phyloP scores from a whole-genome alignment of 2,329 filamentous ascomycete species.

The Rugonectria rugulosa region DNA sequence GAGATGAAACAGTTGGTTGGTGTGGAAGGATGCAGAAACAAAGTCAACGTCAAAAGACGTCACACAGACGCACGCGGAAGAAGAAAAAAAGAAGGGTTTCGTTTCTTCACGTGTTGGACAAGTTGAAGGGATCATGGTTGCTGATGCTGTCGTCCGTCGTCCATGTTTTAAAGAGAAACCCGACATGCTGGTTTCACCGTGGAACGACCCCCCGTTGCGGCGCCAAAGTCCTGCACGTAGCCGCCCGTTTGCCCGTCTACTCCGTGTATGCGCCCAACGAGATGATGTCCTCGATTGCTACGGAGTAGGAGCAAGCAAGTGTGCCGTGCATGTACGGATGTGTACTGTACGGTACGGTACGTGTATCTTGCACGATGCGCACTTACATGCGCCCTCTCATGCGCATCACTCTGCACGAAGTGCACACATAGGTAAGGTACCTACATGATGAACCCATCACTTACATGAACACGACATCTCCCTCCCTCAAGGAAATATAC shows the following conservation, averaged over 20 bases:
- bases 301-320: too few relatives aligned
- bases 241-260: background rate
- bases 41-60: background rate
- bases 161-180: constrained; percentile 2
- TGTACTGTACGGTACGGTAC: too few relatives aligned
- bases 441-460: background rate
- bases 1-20: background rate
- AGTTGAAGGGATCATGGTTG: background rate
- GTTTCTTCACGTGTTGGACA: background rate
- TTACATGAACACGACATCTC: background rate
- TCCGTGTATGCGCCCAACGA: background rate
- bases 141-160: background rate
- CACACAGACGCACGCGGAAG: background rate
- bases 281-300: background rate
- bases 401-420: background rate
- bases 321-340: too few relatives aligned
- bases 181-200: constrained; percentile 2
- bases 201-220: constrained; percentile 2
- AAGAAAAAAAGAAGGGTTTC: background rate
- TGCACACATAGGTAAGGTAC: too few relatives aligned
- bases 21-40: background rate
- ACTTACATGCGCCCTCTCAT: too few relatives aligned
- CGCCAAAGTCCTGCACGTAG: constrained; percentile 14
- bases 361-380: too few relatives aligned
- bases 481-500: background rate